Percentiles rank a stretch among this genome's conserved stretches.
Evolutionary conservation across 2,329 filamentous ascomycete genomes (phyloP).

Genomic region (Fusarium falciforme): DNA sequence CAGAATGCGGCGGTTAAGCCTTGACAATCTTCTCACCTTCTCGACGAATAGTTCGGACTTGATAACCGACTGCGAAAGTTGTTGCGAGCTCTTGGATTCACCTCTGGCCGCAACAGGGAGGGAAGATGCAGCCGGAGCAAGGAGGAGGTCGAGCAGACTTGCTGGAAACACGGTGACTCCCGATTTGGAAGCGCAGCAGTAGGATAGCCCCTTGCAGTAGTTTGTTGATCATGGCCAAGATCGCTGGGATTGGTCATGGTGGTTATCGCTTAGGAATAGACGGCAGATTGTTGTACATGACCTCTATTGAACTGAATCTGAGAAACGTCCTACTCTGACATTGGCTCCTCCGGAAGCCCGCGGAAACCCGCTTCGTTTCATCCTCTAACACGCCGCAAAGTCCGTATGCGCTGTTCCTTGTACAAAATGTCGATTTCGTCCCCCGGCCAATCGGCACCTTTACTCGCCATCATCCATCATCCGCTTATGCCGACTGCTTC

Average conservation of each 20-base stretch:
- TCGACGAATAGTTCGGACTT: conserved; percentile 27
- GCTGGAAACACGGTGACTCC: conserved; percentile 3
- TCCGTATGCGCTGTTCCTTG: conserved; percentile 41
- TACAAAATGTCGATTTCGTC: conserved; percentile 30
- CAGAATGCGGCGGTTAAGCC: conserved; percentile 21
- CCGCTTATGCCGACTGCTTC: conserved; percentile 58
- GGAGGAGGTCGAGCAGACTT: conserved; percentile 27
- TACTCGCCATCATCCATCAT: background rate
- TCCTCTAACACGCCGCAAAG: conserved; percentile 35
- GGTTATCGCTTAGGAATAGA: conserved; percentile 12
- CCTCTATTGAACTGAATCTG: conserved; percentile 48
- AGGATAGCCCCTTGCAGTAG: conserved; percentile 11
- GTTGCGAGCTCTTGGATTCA: conserved; percentile 32
- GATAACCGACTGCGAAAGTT: conserved; percentile 31
- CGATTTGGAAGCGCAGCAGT: conserved; percentile 33
- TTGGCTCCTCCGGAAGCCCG: conserved; percentile 39
- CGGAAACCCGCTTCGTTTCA: conserved; percentile 30
- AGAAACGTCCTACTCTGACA: conserved; percentile 43
- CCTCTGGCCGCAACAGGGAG: conserved; percentile 37
- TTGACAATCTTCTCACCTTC: conserved; percentile 31
- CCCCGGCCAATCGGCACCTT: background rate
- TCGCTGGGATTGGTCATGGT: background rate
- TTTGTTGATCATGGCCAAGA: background rate
- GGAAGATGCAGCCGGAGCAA: conserved; percentile 26
- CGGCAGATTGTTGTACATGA: conserved; percentile 49